A percentile compares a stretch with the other conserved stretches of the same genome.
Conservation (phyloP, 1,139 yeast genomes). For the Geotrichum australiense region DNA sequence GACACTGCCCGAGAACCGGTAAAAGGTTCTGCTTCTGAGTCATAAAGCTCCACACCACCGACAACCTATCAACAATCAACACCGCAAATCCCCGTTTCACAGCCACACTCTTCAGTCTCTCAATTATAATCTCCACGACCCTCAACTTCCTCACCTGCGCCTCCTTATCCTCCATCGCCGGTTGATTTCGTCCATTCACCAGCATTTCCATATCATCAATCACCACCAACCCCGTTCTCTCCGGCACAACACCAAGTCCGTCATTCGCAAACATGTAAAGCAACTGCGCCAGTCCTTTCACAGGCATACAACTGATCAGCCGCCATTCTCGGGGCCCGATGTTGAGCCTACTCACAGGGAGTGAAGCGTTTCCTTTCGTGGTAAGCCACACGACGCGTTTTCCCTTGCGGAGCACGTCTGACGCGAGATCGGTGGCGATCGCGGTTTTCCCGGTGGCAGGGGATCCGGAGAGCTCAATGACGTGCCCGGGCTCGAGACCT, state of each 20-base stretch:
- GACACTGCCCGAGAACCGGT: slow-evolving; percentile 4
- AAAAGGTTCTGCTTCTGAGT: background rate
- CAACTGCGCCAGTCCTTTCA: slow-evolving; percentile 12
- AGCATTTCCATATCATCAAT: slow-evolving; percentile 11
- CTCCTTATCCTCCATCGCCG: background rate
- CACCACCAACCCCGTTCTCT: slow-evolving; percentile 11
- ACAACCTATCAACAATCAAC: slow-evolving; percentile 1
- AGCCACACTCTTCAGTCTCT: slow-evolving; percentile 4
- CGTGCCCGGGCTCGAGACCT: slow-evolving; percentile 10
- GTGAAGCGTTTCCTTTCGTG: slow-evolving; percentile 4
- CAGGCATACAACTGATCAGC: slow-evolving; percentile 9
- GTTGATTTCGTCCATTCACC: background rate
- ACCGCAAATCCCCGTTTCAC: slow-evolving; percentile 6
- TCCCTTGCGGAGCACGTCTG: slow-evolving; percentile 9
- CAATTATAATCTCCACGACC: background rate
- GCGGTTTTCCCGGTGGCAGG: slow-evolving; percentile 16
- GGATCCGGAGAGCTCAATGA: slow-evolving; percentile 12
- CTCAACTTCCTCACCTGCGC: slow-evolving; percentile 1
- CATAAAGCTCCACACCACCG: slow-evolving; percentile 4
- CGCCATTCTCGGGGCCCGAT: slow-evolving; percentile 2
- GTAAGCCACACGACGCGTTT: slow-evolving; percentile 14
- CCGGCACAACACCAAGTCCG: background rate
- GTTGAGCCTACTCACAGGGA: slow-evolving; percentile 8
- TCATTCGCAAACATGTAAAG: slow-evolving; percentile 3
- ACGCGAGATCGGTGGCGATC: slow-evolving; percentile 11